phyloP scores from a whole-genome alignment of 176 grass and related monocot species.

The Lolium multiflorum region DNA sequence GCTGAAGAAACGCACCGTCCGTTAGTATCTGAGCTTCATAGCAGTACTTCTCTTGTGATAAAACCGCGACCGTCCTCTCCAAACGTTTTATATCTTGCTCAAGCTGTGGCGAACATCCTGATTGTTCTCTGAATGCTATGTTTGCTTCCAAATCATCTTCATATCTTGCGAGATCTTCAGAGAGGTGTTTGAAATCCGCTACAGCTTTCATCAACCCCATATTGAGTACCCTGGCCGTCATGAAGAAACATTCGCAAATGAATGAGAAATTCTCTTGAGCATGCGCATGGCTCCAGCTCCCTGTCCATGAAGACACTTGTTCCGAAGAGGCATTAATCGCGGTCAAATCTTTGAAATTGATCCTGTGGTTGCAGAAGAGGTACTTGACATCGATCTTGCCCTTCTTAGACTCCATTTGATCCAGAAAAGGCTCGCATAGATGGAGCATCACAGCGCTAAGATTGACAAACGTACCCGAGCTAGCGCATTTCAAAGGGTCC shows the following conservation, averaged over 20 bases:
- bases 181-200: constrained; percentile 85
- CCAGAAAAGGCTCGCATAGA: constrained; percentile 90
- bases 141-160: constrained; percentile 82
- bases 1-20: constrained; percentile 86
- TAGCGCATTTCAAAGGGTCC: constrained; percentile 79
- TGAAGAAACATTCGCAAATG: constrained; percentile 98
- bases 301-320: constrained; percentile 82
- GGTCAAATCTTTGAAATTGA: constrained; percentile 90
- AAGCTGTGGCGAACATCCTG: constrained; percentile 77
- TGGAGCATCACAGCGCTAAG: constrained; percentile 89
- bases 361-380: constrained; percentile 73
- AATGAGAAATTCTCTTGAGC: constrained; percentile 48
- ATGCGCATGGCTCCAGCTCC: constrained; percentile 53
- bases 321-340: constrained; percentile 92
- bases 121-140: constrained; percentile 79
- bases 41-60: constrained; percentile 86
- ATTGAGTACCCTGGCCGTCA: constrained; percentile 92
- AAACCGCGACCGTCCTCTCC: constrained; percentile 78
- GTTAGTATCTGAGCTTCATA: constrained; percentile 94
- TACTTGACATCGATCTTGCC: constrained; percentile 91
- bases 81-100: constrained; percentile 90
- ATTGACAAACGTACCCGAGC: constrained; percentile 96
- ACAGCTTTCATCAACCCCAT: constrained; percentile 89
- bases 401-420: constrained; percentile 73
- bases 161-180: constrained; percentile 74